These are phyloP conservation scores for Naematelia aurantialba DNA, from an alignment of 768 basidiomycete species.

Conservation along the genomic window DNA sequence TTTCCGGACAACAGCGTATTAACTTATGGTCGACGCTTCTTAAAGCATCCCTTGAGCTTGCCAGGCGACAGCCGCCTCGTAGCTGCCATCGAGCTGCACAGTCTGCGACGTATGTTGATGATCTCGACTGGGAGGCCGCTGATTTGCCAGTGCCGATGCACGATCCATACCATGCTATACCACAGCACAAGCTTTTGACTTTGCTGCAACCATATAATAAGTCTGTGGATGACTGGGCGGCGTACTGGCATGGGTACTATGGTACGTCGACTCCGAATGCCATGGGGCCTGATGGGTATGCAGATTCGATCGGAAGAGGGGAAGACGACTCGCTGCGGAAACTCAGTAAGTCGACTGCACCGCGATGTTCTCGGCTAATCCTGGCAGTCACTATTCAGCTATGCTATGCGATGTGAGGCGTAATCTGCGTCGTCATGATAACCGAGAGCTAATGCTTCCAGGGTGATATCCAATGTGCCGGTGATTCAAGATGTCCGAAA, in stretches of 20 bases:
- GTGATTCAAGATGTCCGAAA: constrained; percentile 34
- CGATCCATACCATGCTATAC: constrained; percentile 7
- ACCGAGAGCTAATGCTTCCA: not conserved
- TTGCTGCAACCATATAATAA: constrained; percentile 3
- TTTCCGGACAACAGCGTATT: constrained; percentile 12
- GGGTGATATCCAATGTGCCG: not conserved
- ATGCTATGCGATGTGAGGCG: not conserved
- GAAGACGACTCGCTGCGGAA: not conserved
- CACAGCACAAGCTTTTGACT: constrained; percentile 2
- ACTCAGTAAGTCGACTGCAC: not conserved
- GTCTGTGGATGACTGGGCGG: constrained; percentile 4
- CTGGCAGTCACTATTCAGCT: not conserved
- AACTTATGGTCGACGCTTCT: constrained; percentile 6
- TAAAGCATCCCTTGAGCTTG: constrained; percentile 13
- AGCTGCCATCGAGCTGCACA: constrained; percentile 11
- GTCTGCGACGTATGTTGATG: constrained; percentile 13
- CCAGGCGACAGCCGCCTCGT: constrained; percentile 15
- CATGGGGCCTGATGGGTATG: not conserved
- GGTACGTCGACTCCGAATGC: not conserved
- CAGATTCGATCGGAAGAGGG: not conserved
- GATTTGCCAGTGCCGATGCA: constrained; percentile 1
- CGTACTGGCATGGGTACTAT: constrained; percentile 12
- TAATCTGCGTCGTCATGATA: not conserved
- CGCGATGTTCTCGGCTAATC: not conserved
- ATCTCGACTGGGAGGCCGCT: not conserved